Evolutionary conservation across 23 red algal genomes (phyloP), one percentile per base, ranked within the genome.

Genomic region (Chondrus crispus): DNA sequence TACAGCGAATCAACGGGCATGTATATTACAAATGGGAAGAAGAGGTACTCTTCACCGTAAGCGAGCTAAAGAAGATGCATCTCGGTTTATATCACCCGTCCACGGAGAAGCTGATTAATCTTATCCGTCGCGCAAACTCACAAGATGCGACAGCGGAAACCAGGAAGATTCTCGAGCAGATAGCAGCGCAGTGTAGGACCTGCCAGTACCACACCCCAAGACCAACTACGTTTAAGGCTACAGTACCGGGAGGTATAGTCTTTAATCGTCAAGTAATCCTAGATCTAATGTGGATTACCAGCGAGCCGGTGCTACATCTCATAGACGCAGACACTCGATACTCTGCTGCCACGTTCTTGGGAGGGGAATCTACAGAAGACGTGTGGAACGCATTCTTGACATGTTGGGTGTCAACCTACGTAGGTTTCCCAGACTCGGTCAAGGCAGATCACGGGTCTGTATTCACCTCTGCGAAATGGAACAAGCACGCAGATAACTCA

Each of bases 251-350:
- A 42, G 71, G 28, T 4, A 39, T 76, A 22, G 26, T 9, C 30
- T 76, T 76, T 39, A 76, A 76, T 5, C 22, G 38, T 7, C 22
- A 37, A 39, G 43, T 45, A 20, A 8, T 76, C 39, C 10, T 7
- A 42, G 71, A 76, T 39, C 36, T 76, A 39, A 42, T 76, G 4
- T 76, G 71, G 36, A 76, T 76, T 4, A 76, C 26, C 30, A 76
- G 71, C 35, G 4, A 30, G 32, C 40, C 57, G 11, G 81, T 46
- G 9, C 54, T 85, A 2, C 62, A 64, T 7, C 29, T 63, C 20
- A 57, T 85, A n/a, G 81, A 85, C 57, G 22, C 9, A 37, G 81
- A 85, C 3, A 85, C 81, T 16, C 37, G 47, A 13, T 85, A 51
- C 54, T 69, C 54, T 1, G 60, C 35, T 37, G 81, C 81, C 10